Evolutionary conservation across 2,329 filamentous ascomycete genomes (phyloP).

Genomic region (Diaporthe longicolla): DNA sequence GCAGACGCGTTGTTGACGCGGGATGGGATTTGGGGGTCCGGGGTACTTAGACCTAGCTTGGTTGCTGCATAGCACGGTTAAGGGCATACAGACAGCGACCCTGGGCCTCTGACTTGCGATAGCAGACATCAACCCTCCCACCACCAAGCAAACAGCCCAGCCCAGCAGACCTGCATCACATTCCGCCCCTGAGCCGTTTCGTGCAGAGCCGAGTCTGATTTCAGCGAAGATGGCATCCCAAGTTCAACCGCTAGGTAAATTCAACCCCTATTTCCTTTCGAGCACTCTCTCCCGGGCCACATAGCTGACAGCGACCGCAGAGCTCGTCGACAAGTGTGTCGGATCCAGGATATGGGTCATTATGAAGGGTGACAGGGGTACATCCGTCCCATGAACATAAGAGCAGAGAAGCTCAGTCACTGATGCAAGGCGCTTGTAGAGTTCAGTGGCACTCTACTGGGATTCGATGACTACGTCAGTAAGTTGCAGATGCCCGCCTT

Average conservation of each 20-base stretch:
- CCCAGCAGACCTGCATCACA: slow-evolving; percentile 8
- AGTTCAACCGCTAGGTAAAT: slow-evolving; percentile 77
- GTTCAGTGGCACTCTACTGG: slow-evolving; percentile 93
- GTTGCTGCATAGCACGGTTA: slow-evolving; percentile 37
- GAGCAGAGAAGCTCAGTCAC: slow-evolving; percentile 13
- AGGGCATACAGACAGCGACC: slow-evolving; percentile 28
- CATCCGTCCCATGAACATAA: background rate
- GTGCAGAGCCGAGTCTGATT: background rate
- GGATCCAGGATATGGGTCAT: slow-evolving; percentile 98
- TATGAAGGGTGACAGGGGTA: slow-evolving; percentile 99
- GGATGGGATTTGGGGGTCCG: background rate
- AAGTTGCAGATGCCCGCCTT: slow-evolving; percentile 62
- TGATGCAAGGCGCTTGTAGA: slow-evolving; percentile 68
- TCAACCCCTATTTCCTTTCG: slow-evolving; percentile 21
- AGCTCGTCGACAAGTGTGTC: slow-evolving; percentile 99
- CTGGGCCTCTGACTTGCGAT: slow-evolving; percentile 31
- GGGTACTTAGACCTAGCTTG: background rate
- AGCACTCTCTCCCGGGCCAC: background rate
- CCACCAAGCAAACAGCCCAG: slow-evolving; percentile 18
- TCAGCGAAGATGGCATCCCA: slow-evolving; percentile 74
- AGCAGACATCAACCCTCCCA: slow-evolving; percentile 20
- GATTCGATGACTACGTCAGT: slow-evolving; percentile 99
- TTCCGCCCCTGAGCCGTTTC: slow-evolving; percentile 4
- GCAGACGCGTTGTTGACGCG: slow-evolving; percentile 39
- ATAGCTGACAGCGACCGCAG: slow-evolving; percentile 61